A percentile compares a stretch with the other conserved stretches of the same genome.
phyloP scores from a whole-genome alignment of 176 grass and related monocot genomes.

The Miscanthus lutarioriparius region DNA sequence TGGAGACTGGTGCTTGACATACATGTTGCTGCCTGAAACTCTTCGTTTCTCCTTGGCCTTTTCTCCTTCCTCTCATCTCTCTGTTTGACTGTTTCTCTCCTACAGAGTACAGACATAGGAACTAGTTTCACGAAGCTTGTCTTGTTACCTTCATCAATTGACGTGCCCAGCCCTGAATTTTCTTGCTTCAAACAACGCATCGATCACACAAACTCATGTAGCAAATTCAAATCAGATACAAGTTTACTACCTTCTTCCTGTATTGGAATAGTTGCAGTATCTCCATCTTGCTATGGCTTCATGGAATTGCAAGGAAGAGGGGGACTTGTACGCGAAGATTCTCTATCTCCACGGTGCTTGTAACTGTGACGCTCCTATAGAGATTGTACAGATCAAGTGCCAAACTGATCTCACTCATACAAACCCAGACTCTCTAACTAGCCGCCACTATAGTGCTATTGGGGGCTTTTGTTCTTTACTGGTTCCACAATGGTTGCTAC shows the following conservation, averaged over 20 bases:
- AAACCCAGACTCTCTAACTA: background rate
- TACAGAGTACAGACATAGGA: background rate
- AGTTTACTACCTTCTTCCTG: background rate
- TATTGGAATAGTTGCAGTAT: background rate
- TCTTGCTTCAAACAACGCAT: background rate
- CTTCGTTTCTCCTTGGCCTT: background rate
- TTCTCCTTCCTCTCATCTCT: background rate
- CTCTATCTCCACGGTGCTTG: background rate
- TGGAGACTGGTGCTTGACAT: background rate
- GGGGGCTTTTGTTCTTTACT: background rate
- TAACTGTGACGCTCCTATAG: background rate
- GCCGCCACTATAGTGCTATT: background rate
- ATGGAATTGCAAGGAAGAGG: background rate
- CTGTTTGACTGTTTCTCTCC: background rate
- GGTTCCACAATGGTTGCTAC: background rate
- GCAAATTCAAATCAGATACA: background rate
- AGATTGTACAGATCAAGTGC: background rate
- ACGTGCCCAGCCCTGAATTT: background rate
- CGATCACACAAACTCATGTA: background rate
- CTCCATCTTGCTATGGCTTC: background rate
- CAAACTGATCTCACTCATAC: background rate
- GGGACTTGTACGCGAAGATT: background rate
- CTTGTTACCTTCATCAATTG: background rate
- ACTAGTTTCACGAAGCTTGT: background rate
- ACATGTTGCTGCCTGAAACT: background rate